Base-by-base conservation (phyloP, 371 early-diverging fungal genomes). In the Saksenaea vasiformis region DNA sequence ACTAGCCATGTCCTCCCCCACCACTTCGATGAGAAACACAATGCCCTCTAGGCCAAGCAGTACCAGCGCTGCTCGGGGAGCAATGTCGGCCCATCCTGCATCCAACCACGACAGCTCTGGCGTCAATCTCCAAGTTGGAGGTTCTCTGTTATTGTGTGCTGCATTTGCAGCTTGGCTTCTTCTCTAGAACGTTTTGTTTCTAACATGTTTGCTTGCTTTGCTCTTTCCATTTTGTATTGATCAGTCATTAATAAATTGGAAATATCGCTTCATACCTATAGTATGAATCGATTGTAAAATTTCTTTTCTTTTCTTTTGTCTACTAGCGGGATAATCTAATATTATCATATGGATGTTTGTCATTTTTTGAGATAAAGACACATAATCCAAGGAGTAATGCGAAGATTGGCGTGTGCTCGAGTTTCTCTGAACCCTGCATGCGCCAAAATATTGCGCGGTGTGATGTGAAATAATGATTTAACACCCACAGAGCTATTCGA, bases 141-240 rank as follows among this genome's bases (percentile, higher is more conserved):
- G 68, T 35, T 56, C 63, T 14, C 39, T 64, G 55, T 54, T 62
- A n/a, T 54, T 58, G 53, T 56, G 57, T 39, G 64, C 61, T 56
- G 68, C 60, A 44, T 36, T 60, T 13, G 64, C 68, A 36, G 68
- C 64, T 31, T 68, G 61, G 57, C 43, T 60, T 37, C 64, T 68
- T 10, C 31, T 64, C 39, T 68, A 67, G 47, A 57, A n/a, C n/a
- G n/a, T n/a, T n/a, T n/a, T n/a, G 15, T 35, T 10, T 9, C 31
- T 31, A 4, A 31, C 31, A 31, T 31, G 31, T 31, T 31, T 31
- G n/a, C 13, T 11, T 41, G 13, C 10, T 0, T 7, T 5, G 14
- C 15, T 38, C 24, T 28, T 1, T 53, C 14, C 15, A 19, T 35
- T 60, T 47, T 47, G 1, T 22, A 22, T 47, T 47, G 19, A n/a